Evolutionary conservation across 1,284 basidiomycete genomes (phyloP).

Genomic region (Leccinum angustisporum): DNA sequence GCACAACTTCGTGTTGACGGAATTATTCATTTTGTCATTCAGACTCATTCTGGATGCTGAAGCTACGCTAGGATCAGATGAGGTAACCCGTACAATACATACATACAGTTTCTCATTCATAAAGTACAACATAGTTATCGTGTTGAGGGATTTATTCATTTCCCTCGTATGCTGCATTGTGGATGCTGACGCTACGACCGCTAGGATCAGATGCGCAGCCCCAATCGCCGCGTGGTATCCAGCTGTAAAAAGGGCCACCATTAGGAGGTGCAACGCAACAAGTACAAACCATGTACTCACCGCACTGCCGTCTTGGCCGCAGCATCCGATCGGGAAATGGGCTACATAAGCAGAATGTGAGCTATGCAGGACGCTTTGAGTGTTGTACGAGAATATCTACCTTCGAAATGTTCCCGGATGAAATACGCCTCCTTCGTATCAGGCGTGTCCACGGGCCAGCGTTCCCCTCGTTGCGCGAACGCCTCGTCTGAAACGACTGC

Average conservation of each 20-base stretch:
- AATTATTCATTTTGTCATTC: no score
- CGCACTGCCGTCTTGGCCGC: slow-evolving; percentile 91
- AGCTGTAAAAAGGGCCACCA: slow-evolving; percentile 43
- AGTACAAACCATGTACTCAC: slow-evolving; percentile 42
- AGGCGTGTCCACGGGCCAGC: slow-evolving; percentile 84
- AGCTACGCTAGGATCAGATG: no score
- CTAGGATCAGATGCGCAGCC: slow-evolving; percentile 94
- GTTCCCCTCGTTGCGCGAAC: slow-evolving; percentile 72
- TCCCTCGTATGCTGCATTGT: slow-evolving; percentile 83
- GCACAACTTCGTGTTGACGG: no score
- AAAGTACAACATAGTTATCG: slow-evolving; percentile 6
- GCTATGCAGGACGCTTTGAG: not conserved
- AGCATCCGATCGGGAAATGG: slow-evolving; percentile 78
- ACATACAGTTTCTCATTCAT: not conserved
- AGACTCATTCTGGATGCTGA: no score
- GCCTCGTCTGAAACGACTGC: slow-evolving; percentile 77
- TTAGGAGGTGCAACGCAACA: slow-evolving; percentile 12
- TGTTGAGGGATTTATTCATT: slow-evolving; percentile 11
- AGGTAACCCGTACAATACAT: not conserved
- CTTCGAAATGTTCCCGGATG: slow-evolving; percentile 93
- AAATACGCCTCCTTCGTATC: slow-evolving; percentile 98
- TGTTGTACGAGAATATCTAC: slow-evolving; percentile 42
- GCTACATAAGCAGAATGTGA: slow-evolving; percentile 38
- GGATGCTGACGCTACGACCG: slow-evolving; percentile 93
- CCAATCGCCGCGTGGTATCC: slow-evolving; percentile 96